phyloP scores from a whole-genome alignment of 78 protist species.

The Dictyostelium citrinum region DNA sequence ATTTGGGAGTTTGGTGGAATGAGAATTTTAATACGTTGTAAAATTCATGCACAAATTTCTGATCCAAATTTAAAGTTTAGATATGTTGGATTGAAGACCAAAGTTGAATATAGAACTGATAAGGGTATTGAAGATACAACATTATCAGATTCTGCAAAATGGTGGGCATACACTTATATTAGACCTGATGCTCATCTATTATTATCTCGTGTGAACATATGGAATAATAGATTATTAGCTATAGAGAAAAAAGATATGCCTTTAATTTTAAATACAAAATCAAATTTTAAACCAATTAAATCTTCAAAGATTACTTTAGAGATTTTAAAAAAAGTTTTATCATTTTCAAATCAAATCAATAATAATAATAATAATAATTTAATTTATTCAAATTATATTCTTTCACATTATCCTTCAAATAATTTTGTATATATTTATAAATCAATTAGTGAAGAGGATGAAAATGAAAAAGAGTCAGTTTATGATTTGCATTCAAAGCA shows the following conservation, averaged over 20 bases:
- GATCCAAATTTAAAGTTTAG: slow-evolving; percentile 26
- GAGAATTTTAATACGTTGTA: slow-evolving; percentile 61
- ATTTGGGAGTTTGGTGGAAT: slow-evolving; percentile 73
- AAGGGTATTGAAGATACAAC: slow-evolving; percentile 36
- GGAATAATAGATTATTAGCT: slow-evolving; percentile 8
- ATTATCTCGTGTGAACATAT: slow-evolving; percentile 35
- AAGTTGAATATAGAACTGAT: slow-evolving; percentile 51
- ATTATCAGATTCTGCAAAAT: slow-evolving; percentile 24
- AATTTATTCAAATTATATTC: background rate
- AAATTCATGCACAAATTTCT: slow-evolving; percentile 50
- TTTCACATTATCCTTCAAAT: slow-evolving; percentile 3
- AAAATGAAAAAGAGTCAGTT: background rate
- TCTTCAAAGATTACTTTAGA: slow-evolving; percentile 35
- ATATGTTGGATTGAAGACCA: slow-evolving; percentile 53
- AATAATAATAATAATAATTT: background rate
- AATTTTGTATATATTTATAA: slow-evolving; percentile 23
- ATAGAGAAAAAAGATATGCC: slow-evolving; percentile 63
- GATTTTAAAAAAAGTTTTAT: background rate
- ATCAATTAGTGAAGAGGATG: background rate
- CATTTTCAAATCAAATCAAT: background rate
- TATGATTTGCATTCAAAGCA: slow-evolving; percentile 43
- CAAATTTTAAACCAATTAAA: slow-evolving; percentile 29
- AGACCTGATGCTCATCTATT: slow-evolving; percentile 75
- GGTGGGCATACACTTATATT: slow-evolving; percentile 75
- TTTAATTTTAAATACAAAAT: slow-evolving; percentile 42